Evolutionary conservation across 768 basidiomycete species (phyloP), one percentile per base, ranked within the genome.

Genomic region (Cubamyces sp.): DNA sequence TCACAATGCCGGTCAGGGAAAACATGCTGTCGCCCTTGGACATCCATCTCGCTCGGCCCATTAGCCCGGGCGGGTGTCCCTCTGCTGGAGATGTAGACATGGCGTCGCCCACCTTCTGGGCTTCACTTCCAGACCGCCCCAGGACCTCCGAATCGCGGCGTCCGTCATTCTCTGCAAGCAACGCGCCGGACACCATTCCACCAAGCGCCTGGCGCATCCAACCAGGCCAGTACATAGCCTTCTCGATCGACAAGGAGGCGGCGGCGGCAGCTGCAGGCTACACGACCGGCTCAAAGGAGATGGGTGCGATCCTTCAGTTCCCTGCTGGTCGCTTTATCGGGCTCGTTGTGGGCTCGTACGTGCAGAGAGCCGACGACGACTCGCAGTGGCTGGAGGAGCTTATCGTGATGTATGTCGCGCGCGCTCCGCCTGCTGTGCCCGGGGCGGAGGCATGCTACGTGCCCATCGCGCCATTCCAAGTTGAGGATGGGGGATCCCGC

Each of bases 251-350:
- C 52, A 66, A 62, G 25, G 56, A 61, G 3, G 46, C 51, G 9
- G 56, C 65, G 18, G 61, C 61, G 5, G 37, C 19, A 1, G 48
- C 57, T 25, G 16, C 49, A 40, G 28, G 48, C 11, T 63, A 62
- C 26, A 30, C 62, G 3, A 52, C 54, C 7, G 54, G 50, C 41
- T 57, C 61, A 19, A 55, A 42, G 21, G 64, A 49, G 23, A 42
- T 47, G 15, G 16, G 48, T 1, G 46, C 43, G 15, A 51, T 69
- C 23, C 23, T 54, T 16, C 41, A 48, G 21, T 66, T 66, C 52
- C 51, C 43, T 2, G 57, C 60, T 1, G 51, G 57, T 14, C 64
- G 70, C 5, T 73, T 70, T 34, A 46, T 71, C 25, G 72, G 71
- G 18, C 67, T 73, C 3, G 72, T 73, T 0, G 68, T 61, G 3